Conservation (phyloP, 2,329 filamentous ascomycete genomes). For the Aspergillus proliferans region DNA sequence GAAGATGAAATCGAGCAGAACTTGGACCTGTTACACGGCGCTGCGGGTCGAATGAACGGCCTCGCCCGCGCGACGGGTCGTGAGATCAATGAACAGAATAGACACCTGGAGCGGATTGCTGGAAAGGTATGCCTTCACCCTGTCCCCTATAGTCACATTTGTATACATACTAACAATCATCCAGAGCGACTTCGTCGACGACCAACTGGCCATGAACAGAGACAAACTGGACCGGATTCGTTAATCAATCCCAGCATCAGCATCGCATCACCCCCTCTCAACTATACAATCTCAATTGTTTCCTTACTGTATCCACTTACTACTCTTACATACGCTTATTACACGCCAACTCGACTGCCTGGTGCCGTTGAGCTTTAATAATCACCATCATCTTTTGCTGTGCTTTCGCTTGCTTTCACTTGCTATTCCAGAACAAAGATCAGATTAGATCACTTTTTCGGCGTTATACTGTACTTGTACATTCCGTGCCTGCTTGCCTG, state of each 20-base stretch:
- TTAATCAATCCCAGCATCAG: conserved; percentile 11
- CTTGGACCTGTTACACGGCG: conserved; percentile 53
- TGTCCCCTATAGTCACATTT: background rate
- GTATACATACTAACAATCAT: conserved; percentile 16
- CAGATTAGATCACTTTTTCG: no score
- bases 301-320: no score
- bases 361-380: conserved; percentile 21
- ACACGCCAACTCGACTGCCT: conserved; percentile 16
- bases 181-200: conserved; percentile 76
- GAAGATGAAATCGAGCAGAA: conserved; percentile 66
- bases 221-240: conserved; percentile 58
- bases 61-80: conserved; percentile 67
- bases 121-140: conserved; percentile 56
- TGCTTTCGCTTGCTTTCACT: background rate
- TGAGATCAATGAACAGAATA: conserved; percentile 72
- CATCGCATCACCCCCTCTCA: no score
- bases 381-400: background rate
- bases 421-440: background rate
- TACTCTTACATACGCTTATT: background rate
- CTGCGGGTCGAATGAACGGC: conserved; percentile 64
- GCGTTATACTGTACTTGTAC: background rate
- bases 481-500: background rate
- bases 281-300: no score
- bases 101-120: conserved; percentile 68
- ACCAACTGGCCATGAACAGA: conserved; percentile 72